phyloP scores from a whole-genome alignment of 2,329 filamentous ascomycete species.

The Zymoseptoria tritici region DNA sequence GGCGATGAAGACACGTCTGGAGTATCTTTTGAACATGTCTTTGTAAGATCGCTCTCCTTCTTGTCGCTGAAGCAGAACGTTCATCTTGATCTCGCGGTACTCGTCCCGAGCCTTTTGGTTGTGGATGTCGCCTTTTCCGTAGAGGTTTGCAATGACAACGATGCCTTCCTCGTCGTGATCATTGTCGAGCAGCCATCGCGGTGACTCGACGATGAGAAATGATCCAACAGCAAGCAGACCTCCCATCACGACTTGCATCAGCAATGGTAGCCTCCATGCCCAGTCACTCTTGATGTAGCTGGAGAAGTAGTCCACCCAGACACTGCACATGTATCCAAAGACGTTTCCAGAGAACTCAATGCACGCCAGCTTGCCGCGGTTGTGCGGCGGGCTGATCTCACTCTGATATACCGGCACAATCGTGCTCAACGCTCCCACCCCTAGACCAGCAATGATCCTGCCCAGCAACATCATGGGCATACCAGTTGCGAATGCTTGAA shows the following conservation, averaged over 20 bases:
- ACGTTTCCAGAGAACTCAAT: constrained; percentile 99
- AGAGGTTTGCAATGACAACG: constrained; percentile 94
- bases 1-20: constrained; percentile 89
- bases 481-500: constrained; percentile 72
- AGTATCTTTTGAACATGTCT: constrained; percentile 94
- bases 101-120: constrained; percentile 87
- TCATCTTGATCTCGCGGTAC: constrained; percentile 98
- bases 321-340: constrained; percentile 86
- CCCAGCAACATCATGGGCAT: constrained; percentile 76
- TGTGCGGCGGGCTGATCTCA: constrained; percentile 78
- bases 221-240: constrained; percentile 76
- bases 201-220: constrained; percentile 91
- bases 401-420: constrained; percentile 49
- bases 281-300: constrained; percentile 77
- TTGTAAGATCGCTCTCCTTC: constrained; percentile 86
- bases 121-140: constrained; percentile 92
- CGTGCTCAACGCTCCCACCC: constrained; percentile 44
- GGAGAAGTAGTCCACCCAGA: constrained; percentile 98
- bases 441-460: constrained; percentile 44
- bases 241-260: constrained; percentile 95
- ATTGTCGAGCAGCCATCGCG: constrained; percentile 93
- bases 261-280: constrained; percentile 83
- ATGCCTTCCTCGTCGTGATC: constrained; percentile 98
- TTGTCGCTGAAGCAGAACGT: constrained; percentile 84
- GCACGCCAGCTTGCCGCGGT: constrained; percentile 88